Conservation (phyloP, 2,329 filamentous ascomycete species). For the Sporothrix schenckii region DNA sequence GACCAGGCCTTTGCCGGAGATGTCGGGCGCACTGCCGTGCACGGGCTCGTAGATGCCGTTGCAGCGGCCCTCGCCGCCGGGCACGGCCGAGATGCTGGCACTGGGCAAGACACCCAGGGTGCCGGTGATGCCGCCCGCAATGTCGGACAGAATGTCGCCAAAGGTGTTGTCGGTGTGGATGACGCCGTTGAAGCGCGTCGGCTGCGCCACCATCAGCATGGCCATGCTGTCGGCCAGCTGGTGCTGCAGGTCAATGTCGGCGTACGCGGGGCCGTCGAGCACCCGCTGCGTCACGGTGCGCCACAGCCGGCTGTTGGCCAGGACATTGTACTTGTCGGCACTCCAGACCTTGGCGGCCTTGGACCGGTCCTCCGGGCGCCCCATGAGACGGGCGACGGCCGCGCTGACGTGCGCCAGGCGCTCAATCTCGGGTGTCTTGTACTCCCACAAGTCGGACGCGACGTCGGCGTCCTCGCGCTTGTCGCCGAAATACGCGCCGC, state of each 20-base stretch:
- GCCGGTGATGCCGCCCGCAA: constrained; percentile 51
- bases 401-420: constrained; percentile 52
- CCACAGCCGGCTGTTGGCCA: constrained; percentile 56
- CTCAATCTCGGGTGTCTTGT: constrained; percentile 51
- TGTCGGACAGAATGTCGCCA: constrained; percentile 53
- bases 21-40: constrained; percentile 73
- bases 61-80: constrained; percentile 43
- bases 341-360: constrained; percentile 50
- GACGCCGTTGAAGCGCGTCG: constrained; percentile 53
- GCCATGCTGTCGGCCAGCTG: constrained; percentile 54
- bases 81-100: constrained; percentile 50
- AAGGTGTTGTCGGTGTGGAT: constrained; percentile 55
- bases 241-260: constrained; percentile 49
- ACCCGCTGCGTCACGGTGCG: constrained; percentile 48
- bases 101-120: constrained; percentile 52
- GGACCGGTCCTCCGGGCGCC: constrained; percentile 38
- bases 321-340: constrained; percentile 57
- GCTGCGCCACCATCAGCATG: constrained; percentile 53
- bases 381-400: constrained; percentile 47
- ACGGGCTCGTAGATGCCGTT: constrained; percentile 80
- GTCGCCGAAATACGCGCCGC: constrained; percentile 54
- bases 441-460: constrained; percentile 54
- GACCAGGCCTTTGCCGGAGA: constrained; percentile 70
- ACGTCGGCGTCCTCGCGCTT: constrained; percentile 50
- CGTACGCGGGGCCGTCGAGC: constrained; percentile 48